Conservation (phyloP, 768 basidiomycete genomes). For the Pulveroboletus sp. region DNA sequence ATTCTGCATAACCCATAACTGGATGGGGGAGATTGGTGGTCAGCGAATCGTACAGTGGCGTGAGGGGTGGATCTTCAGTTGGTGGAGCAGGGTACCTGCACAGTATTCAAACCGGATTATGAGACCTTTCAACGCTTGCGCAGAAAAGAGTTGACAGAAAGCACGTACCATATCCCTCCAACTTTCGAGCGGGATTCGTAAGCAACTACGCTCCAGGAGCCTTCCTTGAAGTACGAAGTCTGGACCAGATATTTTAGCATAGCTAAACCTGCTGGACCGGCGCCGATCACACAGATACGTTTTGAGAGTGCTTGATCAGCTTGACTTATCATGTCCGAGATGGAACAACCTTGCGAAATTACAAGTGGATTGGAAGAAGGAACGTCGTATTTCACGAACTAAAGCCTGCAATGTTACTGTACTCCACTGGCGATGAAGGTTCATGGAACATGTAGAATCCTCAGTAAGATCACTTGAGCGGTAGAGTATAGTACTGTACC, state of each 20-base stretch:
- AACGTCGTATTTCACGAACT: background rate
- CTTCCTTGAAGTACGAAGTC: constrained; percentile 48
- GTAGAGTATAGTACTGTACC: no score
- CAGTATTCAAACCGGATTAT: constrained; percentile 17
- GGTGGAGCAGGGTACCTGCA: constrained; percentile 54
- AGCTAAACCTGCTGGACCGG: constrained; percentile 70
- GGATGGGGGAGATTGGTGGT: constrained; percentile 82
- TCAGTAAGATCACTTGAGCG: no score
- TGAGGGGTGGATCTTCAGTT: constrained; percentile 48
- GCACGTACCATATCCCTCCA: constrained; percentile 72
- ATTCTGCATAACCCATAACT: constrained; percentile 63
- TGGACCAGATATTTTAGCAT: constrained; percentile 63
- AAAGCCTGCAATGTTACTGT: background rate
- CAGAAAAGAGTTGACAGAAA: background rate
- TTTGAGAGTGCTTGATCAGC: constrained; percentile 18
- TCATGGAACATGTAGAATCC: no score
- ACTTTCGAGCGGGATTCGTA: constrained; percentile 63
- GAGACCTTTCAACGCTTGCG: background rate
- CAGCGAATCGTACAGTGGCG: constrained; percentile 73
- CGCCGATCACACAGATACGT: constrained; percentile 68
- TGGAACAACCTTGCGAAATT: background rate
- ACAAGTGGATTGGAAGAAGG: background rate
- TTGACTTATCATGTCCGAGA: constrained; percentile 4
- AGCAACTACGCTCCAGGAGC: constrained; percentile 57
- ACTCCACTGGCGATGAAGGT: background rate